Percentiles rank a stretch among this genome's conserved stretches.
These are phyloP conservation scores for Calycina herbarum DNA, from an alignment of 2,329 filamentous ascomycete genomes.

Conservation along the genomic window DNA sequence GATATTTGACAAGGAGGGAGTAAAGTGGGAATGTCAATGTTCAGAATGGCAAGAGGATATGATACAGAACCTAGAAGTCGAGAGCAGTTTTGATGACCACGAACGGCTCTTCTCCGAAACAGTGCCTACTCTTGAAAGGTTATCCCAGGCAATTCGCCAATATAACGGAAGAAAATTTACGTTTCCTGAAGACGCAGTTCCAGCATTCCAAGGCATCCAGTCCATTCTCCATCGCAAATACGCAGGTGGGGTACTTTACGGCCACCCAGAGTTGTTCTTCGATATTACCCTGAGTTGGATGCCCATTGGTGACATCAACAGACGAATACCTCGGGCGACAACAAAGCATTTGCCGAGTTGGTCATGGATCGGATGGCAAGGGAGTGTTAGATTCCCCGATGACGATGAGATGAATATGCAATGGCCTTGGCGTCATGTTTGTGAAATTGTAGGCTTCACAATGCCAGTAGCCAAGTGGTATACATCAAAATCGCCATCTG, in stretches of 20 bases:
- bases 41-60: background rate
- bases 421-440: too few species aligned
- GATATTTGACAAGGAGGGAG: background rate
- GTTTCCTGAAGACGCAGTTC: background rate
- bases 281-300: background rate
- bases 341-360: background rate
- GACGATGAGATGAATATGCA: background rate
- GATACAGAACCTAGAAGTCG: background rate
- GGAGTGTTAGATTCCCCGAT: background rate
- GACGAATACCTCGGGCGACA: background rate
- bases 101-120: too few species aligned
- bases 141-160: background rate
- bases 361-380: constrained; percentile 4
- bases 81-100: too few species aligned
- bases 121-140: background rate
- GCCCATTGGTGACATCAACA: background rate
- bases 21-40: background rate
- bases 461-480: background rate
- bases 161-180: background rate
- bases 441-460: background rate
- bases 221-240: background rate
- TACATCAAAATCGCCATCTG: background rate
- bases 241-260: background rate
- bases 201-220: background rate
- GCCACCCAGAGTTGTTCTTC: background rate